Evolutionary conservation across 768 basidiomycete genomes (phyloP).

Genomic region (Coprinopsis strossmayeri): DNA sequence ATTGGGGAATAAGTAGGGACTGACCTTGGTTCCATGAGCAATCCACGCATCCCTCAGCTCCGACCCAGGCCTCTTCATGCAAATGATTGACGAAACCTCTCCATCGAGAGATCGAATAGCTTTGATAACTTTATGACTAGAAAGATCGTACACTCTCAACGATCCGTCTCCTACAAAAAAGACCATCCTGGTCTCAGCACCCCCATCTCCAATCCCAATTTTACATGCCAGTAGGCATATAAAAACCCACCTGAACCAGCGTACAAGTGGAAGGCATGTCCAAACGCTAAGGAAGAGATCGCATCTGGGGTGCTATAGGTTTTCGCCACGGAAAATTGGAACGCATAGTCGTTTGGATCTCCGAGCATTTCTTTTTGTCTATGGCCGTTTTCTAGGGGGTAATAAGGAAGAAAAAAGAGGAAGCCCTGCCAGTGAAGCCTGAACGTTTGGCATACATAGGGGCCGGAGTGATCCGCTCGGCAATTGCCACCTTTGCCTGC

Average conservation of each 20-base stretch:
- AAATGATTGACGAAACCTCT: slow-evolving; percentile 61
- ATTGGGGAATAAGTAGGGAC: slow-evolving; percentile 11
- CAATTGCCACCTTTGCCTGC: no score
- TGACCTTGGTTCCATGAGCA: slow-evolving; percentile 55
- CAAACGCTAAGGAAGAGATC: not conserved
- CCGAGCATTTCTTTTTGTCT: not conserved
- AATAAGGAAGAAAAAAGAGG: no score
- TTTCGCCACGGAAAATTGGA: not conserved
- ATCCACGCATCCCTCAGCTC: slow-evolving; percentile 53
- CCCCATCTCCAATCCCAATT: not conserved
- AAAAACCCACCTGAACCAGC: not conserved
- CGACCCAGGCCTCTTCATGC: slow-evolving; percentile 32
- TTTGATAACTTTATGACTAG: slow-evolving; percentile 53
- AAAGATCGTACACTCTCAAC: slow-evolving; percentile 57
- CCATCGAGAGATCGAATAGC: slow-evolving; percentile 50
- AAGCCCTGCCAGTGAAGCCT: no score
- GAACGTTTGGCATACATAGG: not conserved
- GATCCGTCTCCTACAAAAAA: slow-evolving; percentile 56
- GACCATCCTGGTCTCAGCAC: not conserved
- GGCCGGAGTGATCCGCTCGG: not conserved
- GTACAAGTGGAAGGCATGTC: slow-evolving; percentile 3
- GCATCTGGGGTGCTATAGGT: not conserved
- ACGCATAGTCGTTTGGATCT: slow-evolving; percentile 1
- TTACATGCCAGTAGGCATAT: not conserved
- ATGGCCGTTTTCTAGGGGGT: no score